phyloP scores from a whole-genome alignment of 129 eudicot species.

The Glebionis coronaria region DNA sequence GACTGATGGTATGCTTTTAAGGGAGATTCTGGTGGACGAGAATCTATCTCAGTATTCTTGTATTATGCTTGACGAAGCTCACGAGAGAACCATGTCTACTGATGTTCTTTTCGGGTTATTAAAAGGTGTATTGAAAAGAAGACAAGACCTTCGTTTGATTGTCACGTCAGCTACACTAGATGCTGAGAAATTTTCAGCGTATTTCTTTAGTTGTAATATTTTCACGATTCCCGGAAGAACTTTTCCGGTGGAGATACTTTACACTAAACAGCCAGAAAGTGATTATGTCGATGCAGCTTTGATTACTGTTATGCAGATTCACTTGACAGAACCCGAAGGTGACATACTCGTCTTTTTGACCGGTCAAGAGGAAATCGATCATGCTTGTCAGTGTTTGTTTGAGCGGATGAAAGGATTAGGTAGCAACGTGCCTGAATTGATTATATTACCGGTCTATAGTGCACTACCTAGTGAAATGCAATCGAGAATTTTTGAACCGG shows the following conservation, averaged over 20 bases:
- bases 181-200: conserved; percentile 85
- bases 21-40: conserved; percentile 66
- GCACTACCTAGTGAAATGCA: conserved; percentile 97
- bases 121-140: conserved; percentile 59
- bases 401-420: conserved; percentile 91
- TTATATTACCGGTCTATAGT: conserved; percentile 80
- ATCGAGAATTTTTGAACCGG: conserved; percentile 86
- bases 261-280: conserved; percentile 85
- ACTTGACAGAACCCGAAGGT: conserved; percentile 92
- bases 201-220: conserved; percentile 78
- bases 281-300: conserved; percentile 90
- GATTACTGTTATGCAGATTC: conserved; percentile 92
- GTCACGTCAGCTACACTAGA: conserved; percentile 94
- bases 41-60: conserved; percentile 75
- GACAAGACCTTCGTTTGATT: conserved; percentile 76
- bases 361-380: conserved; percentile 94
- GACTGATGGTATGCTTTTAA: conserved; percentile 94
- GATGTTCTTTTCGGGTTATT: conserved; percentile 86
- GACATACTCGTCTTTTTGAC: conserved; percentile 87
- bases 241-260: conserved; percentile 81
- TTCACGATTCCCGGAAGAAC: conserved; percentile 96
- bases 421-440: conserved; percentile 77
- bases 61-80: conserved; percentile 93
- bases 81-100: conserved; percentile 86
- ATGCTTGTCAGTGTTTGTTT: conserved; percentile 75